Evolutionary conservation across 371 early-diverging fungal genomes (phyloP), one percentile per base, ranked within the genome.

Genomic region (Fennellomyces sp.): DNA sequence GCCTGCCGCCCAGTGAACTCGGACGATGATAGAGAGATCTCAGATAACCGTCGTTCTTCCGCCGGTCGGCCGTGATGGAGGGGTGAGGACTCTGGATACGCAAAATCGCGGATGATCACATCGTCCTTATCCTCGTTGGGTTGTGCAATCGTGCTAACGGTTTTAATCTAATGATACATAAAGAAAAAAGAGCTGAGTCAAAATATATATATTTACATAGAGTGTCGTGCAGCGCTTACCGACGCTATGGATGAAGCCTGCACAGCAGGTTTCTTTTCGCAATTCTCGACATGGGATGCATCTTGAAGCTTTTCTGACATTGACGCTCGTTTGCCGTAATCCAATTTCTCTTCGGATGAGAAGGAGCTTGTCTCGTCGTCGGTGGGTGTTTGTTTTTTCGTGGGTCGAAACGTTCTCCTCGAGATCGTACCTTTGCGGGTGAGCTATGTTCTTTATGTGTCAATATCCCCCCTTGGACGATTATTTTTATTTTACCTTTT

Each of bases 21-120:
- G 15, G 73, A 68, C 3, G 61, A 61, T 42, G 60, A 61, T 31
- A 47, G 63, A 38, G 67, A 75, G 39, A 52, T 66, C 57, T 45
- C 56, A 52, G 59, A 68, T 52, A 52, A 55, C 52, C 51, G 56
- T 67, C 23, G 62, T 45, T 4, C 45, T 52, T 54, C 65, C 12
- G 64, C 66, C 17, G 70, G 71, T 5, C 65, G 57, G 28, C 90
- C 90, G 63, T 67, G 70, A 58, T 83, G 85, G 23, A 82, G 74
- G n/a, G 88, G 83, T 53, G 86, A 85, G 17, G 80, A 65, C 19
- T 53, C 57, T 7, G 82, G 70, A 64, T 87, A 89, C 17, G 86
- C 91, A 71, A 87, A 91, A 70, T 91, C 91, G 17, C 88, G 83
- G n/a, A 88, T 69, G 19, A 65, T 63, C 11, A 83, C 50, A 30